phyloP scores from a whole-genome alignment of 371 early-diverging fungal genomes.

The Scutellospora calospora region DNA sequence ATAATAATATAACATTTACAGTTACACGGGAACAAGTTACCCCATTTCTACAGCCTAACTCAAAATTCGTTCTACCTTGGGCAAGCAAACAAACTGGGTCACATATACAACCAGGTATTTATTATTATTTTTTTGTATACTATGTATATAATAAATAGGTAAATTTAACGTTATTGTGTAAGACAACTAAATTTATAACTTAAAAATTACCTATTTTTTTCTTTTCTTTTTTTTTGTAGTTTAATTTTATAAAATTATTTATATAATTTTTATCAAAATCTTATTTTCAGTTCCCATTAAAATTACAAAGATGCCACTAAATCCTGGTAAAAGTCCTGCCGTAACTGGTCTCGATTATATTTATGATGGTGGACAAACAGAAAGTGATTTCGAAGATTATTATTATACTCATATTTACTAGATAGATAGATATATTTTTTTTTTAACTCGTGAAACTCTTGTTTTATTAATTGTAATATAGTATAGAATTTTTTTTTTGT shows the following conservation, averaged over 20 bases:
- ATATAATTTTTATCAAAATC: too few species aligned
- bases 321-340: constrained; percentile 5
- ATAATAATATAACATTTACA: background rate
- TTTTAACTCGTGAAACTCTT: too few species aligned
- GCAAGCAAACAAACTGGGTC: background rate
- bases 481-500: too few species aligned
- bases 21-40: background rate
- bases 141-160: too few species aligned
- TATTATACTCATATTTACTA: background rate
- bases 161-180: too few species aligned
- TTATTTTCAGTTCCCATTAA: background rate
- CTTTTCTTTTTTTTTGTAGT: too few species aligned
- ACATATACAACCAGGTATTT: background rate
- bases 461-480: background rate
- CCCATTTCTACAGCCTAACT: background rate
- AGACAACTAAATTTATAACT: too few species aligned
- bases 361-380: background rate
- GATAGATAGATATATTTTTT: background rate
- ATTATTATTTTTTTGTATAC: too few species aligned
- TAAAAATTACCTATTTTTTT: too few species aligned
- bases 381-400: background rate
- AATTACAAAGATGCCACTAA: constrained; percentile 2
- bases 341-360: background rate
- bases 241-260: too few species aligned
- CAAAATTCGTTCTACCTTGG: background rate